Evolutionary conservation across 1,139 yeast genomes (phyloP).

Genomic region (Yamadazyma atmosphaerica): DNA sequence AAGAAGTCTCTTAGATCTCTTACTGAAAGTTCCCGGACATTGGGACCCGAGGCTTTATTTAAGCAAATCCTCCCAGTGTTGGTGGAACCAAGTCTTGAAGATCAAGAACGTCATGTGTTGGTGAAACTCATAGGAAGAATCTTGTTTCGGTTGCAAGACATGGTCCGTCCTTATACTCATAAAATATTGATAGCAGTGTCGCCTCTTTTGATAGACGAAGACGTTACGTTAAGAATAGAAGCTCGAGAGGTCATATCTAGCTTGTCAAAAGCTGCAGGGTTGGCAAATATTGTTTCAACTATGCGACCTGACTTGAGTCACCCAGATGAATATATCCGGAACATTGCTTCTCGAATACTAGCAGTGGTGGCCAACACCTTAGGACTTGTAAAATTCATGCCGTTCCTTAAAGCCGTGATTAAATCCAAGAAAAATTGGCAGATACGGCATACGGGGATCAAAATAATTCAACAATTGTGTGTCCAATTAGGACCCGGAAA

Average conservation of each 20-base stretch:
- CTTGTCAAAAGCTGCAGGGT: conserved; percentile 79
- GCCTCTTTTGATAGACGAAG: conserved; percentile 82
- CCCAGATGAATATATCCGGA: conserved; percentile 79
- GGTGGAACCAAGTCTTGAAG: conserved; percentile 71
- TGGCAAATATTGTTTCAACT: conserved; percentile 72
- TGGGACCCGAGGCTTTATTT: conserved; percentile 73
- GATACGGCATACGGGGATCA: conserved; percentile 86
- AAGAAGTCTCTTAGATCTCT: conserved; percentile 71
- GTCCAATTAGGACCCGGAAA: conserved; percentile 66
- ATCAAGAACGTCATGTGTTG: conserved; percentile 79
- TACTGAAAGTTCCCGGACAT: conserved; percentile 60
- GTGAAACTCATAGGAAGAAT: conserved; percentile 76
- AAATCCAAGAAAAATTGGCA: conserved; percentile 79
- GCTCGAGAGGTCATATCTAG: conserved; percentile 79
- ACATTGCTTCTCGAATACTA: conserved; percentile 73
- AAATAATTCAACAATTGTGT: conserved; percentile 75
- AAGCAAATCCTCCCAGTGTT: conserved; percentile 71
- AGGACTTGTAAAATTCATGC: conserved; percentile 71
- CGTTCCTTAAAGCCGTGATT: conserved; percentile 82
- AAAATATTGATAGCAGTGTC: conserved; percentile 72
- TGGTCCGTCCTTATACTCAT: conserved; percentile 72
- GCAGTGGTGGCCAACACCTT: conserved; percentile 84
- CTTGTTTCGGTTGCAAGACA: conserved; percentile 61
- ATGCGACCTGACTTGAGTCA: conserved; percentile 83
- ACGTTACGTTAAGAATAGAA: conserved; percentile 67